Evolutionary conservation across 202 grass and related monocot genomes (phyloP), one percentile per base, ranked within the genome.

Genomic region (Brachypodium distachyon): DNA sequence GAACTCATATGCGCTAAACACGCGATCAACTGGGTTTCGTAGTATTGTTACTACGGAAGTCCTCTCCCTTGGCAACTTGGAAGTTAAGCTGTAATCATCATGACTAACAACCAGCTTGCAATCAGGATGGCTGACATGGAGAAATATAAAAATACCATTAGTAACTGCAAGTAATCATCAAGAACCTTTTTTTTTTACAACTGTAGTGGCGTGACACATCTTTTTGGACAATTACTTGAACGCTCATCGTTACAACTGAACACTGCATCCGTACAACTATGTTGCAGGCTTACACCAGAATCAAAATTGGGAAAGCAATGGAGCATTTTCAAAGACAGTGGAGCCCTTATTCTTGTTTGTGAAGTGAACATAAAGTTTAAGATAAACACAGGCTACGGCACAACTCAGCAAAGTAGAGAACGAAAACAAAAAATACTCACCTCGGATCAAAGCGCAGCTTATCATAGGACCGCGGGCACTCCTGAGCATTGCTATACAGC

Each of bases 51-150:
- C 96, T 38, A 96, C 76, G 1, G 92, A 99, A 56, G 96, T 96
- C 81, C 83, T 87, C 73, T 96, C 87, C 60, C 81, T 90, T 25
- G 89, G 96, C 34, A 99, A 74, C 83, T 89, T 99, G 75, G 92
- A 89, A 62, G 79, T 90, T 82, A 99, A 71, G 89, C 96, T 99
- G 71, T 99, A 99, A 81, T 99, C 96, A 76, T 99, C 96, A 73
- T 99, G 96, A 85, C 82, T 96, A 32, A 88, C 87, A 74, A 99
- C 83, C 73, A 99, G 75, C 66, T 79, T 99, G 87, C 96, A 99
- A 81, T 99, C 93, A 77, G 96, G 92, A 87, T 87, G 85, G 57
- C 92, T 99, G 83, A 9, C 31, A 80, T 77, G 46, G 75, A 68
- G 25, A n/a, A n/a, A 61, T 36, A 67, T 52, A 22, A 14, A 80